Conservation (phyloP, 176 grass and related monocot genomes). For the Carex myosuroides region DNA sequence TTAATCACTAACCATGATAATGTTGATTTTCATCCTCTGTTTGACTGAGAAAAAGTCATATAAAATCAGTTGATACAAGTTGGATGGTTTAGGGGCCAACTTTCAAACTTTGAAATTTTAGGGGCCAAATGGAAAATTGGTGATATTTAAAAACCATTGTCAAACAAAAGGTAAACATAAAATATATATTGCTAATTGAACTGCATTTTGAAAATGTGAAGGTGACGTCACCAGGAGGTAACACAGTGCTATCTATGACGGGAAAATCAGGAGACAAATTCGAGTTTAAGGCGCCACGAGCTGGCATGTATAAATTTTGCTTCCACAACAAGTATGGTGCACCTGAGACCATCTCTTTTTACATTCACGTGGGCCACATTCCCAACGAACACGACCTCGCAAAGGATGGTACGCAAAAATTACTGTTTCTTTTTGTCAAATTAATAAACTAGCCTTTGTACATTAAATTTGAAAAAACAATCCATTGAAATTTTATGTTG, state of each 20-base stretch:
- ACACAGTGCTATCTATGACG: conserved; percentile 58
- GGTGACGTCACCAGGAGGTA: conserved; percentile 78
- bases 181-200: not conserved
- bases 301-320: conserved; percentile 98
- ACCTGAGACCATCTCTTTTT: conserved; percentile 96
- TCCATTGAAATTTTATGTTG: not conserved
- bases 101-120: not conserved
- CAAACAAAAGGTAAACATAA: not conserved
- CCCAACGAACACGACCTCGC: conserved; percentile 93
- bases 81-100: not conserved
- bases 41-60: not conserved
- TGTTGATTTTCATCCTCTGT: not conserved
- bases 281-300: conserved; percentile 83
- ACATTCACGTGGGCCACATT: conserved; percentile 98
- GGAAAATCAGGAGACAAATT: conserved; percentile 97
- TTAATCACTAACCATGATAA: not conserved
- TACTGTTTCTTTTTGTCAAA: not conserved
- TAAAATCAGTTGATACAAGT: not conserved
- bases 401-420: conserved; percentile 64
- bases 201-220: conserved; percentile 15
- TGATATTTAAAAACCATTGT: not conserved
- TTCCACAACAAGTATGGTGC: conserved; percentile 89
- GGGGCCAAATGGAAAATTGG: not conserved
- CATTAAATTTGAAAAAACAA: not conserved
- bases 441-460: not conserved